Conservation (phyloP, 768 basidiomycete species). For the Lepiota brunneoincarnata region DNA sequence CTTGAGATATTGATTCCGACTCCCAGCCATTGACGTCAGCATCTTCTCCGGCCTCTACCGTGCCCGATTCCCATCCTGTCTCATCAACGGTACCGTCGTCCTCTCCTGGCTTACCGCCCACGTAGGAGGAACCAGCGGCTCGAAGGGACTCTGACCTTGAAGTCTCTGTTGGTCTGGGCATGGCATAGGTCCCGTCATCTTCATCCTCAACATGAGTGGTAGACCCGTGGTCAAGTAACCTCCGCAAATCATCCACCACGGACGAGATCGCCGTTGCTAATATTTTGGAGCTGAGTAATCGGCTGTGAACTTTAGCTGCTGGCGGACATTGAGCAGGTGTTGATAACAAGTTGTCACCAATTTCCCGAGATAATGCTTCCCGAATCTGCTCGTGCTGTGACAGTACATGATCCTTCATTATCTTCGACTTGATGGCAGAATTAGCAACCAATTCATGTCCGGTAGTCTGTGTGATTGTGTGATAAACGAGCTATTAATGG, state of each 20-base stretch:
- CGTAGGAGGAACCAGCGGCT: conserved; percentile 9
- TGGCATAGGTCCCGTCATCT: conserved; percentile 16
- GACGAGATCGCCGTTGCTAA: conserved; percentile 56
- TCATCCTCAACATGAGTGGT: conserved; percentile 6
- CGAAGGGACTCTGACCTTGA: background rate
- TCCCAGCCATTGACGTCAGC: conserved; percentile 47
- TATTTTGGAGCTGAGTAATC: conserved; percentile 75
- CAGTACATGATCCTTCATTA: conserved; percentile 69
- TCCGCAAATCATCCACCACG: conserved; percentile 49
- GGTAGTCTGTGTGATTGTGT: conserved; percentile 40
- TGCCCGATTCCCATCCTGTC: conserved; percentile 35
- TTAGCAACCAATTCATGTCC: conserved; percentile 57
- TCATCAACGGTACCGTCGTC: conserved; percentile 24
- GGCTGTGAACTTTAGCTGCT: conserved; percentile 61
- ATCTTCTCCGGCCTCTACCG: conserved; percentile 24
- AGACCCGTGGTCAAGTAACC: conserved; percentile 29
- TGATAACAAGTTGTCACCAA: conserved; percentile 31
- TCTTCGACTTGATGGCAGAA: conserved; percentile 66
- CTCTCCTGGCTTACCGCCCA: conserved; percentile 20
- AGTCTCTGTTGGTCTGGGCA: background rate
- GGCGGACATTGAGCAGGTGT: conserved; percentile 39
- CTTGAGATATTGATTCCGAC: conserved; percentile 44
- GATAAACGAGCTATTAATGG: conserved; percentile 8
- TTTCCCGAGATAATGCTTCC: conserved; percentile 42
- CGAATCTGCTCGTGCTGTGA: conserved; percentile 46